Conservation (phyloP, 208 protist species). For the Trypanosoma mega region DNA sequence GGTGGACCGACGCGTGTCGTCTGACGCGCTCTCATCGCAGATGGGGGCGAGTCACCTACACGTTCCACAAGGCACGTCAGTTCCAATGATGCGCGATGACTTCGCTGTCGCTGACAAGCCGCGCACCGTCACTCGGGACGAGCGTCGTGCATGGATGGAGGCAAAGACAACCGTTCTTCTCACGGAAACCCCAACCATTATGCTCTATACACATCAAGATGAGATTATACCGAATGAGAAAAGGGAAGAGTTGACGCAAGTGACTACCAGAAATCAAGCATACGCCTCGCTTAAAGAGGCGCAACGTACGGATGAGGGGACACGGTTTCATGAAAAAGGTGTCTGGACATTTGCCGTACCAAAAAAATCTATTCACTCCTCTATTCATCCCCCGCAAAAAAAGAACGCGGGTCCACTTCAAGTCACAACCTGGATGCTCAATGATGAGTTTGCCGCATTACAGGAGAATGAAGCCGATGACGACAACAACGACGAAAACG, state of each 20-base stretch:
- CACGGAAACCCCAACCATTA: conserved; percentile 83
- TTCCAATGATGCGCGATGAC: conserved; percentile 28
- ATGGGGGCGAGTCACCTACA: not conserved
- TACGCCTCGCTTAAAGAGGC: conserved; percentile 54
- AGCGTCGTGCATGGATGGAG: conserved; percentile 54
- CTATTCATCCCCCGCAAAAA: conserved; percentile 68
- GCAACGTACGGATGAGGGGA: conserved; percentile 69
- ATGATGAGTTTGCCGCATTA: conserved; percentile 65
- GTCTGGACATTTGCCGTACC: conserved; percentile 77
- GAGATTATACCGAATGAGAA: conserved; percentile 76
- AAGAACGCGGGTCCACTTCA: conserved; percentile 58
- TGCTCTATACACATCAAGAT: conserved; percentile 86
- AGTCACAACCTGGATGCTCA: conserved; percentile 90
- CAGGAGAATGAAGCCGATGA: conserved; percentile 47
- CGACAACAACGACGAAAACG: conserved; percentile 45
- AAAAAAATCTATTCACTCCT: conserved; percentile 83
- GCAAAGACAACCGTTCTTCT: conserved; percentile 67
- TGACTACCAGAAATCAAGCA: conserved; percentile 47
- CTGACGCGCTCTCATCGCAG: not conserved
- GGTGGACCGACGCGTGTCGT: conserved; percentile 7
- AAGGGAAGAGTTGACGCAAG: conserved; percentile 35
- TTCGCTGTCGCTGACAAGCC: conserved; percentile 1
- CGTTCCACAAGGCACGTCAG: not conserved
- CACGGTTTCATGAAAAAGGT: conserved; percentile 73
- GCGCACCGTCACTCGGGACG: conserved; percentile 33